These are phyloP conservation scores for Cladorrhinum sp. DNA, from an alignment of 2,329 filamentous ascomycete genomes.

Conservation along the genomic window DNA sequence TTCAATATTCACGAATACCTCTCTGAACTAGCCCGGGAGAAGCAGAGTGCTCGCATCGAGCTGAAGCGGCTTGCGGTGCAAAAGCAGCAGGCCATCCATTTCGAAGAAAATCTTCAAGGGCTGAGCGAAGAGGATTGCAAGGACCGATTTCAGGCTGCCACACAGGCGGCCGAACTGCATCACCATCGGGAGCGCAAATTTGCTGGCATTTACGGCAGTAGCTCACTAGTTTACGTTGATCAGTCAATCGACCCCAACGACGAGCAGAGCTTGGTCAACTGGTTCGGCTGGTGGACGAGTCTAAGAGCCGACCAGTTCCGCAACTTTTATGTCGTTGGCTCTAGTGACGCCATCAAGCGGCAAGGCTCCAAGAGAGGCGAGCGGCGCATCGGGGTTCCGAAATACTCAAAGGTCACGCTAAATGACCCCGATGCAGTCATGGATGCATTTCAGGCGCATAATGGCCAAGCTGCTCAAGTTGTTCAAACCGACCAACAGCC, in stretches of 20 bases:
- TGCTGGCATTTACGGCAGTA: slow-evolving; percentile 25
- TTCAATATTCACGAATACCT: slow-evolving; percentile 37
- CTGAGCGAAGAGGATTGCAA: slow-evolving; percentile 28
- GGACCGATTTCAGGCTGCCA: slow-evolving; percentile 20
- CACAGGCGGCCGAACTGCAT: slow-evolving; percentile 26
- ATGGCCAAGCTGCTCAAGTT: background rate
- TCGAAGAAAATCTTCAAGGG: slow-evolving; percentile 29
- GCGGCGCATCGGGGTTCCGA: slow-evolving; percentile 35
- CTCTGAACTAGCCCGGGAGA: slow-evolving; percentile 35
- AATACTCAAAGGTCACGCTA: slow-evolving; percentile 35
- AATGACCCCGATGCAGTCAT: slow-evolving; percentile 37
- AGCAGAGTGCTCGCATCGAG: slow-evolving; percentile 25
- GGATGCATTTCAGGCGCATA: slow-evolving; percentile 11
- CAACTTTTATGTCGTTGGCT: slow-evolving; percentile 55
- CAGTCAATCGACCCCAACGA: slow-evolving; percentile 53
- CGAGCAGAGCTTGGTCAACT: slow-evolving; percentile 61
- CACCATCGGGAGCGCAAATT: slow-evolving; percentile 24
- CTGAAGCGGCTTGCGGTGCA: background rate
- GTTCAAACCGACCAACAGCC: background rate
- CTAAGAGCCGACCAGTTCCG: slow-evolving; percentile 49
- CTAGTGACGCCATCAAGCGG: slow-evolving; percentile 30
- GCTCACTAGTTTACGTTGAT: slow-evolving; percentile 46
- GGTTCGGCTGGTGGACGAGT: slow-evolving; percentile 59
- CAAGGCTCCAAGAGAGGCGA: slow-evolving; percentile 25
- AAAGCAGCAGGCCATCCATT: slow-evolving; percentile 23